These are phyloP conservation scores for Paramyrothecium roridum DNA, from an alignment of 2,329 filamentous ascomycete species.

Conservation along the genomic window DNA sequence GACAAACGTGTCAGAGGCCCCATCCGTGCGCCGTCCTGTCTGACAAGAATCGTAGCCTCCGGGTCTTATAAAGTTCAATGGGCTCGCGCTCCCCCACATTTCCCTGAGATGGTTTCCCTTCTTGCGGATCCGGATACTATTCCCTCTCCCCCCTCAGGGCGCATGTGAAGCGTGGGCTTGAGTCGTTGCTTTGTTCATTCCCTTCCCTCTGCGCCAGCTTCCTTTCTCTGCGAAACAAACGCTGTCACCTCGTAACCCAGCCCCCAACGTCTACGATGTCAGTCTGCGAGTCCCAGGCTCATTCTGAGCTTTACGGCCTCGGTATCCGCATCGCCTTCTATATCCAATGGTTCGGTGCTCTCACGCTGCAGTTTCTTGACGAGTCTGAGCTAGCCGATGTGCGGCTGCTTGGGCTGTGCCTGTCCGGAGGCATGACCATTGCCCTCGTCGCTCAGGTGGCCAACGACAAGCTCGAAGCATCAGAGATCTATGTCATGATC, in stretches of 20 bases:
- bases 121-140: too few species aligned
- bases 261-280: neutral
- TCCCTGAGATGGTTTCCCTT: too few species aligned
- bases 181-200: too few species aligned
- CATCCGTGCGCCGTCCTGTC: too few species aligned
- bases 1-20: too few species aligned
- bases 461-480: constrained; percentile 14
- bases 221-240: neutral
- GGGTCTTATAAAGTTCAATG: too few species aligned
- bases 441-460: constrained; percentile 23
- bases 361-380: constrained; percentile 26
- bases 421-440: constrained; percentile 21
- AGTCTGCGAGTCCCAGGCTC: constrained; percentile 20
- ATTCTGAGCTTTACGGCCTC: constrained; percentile 29
- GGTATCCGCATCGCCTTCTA: constrained; percentile 32
- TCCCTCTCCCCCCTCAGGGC: too few species aligned
- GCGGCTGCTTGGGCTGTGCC: constrained; percentile 26
- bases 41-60: too few species aligned
- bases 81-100: too few species aligned
- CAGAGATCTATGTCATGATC: constrained; percentile 28
- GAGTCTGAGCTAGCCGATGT: constrained; percentile 21
- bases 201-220: neutral
- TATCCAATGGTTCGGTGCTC: constrained; percentile 29
- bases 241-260: neutral
- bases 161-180: too few species aligned